These are phyloP conservation scores for Wickerhamomyces alni DNA, from an alignment of 805 yeast genomes.

Conservation along the genomic window DNA sequence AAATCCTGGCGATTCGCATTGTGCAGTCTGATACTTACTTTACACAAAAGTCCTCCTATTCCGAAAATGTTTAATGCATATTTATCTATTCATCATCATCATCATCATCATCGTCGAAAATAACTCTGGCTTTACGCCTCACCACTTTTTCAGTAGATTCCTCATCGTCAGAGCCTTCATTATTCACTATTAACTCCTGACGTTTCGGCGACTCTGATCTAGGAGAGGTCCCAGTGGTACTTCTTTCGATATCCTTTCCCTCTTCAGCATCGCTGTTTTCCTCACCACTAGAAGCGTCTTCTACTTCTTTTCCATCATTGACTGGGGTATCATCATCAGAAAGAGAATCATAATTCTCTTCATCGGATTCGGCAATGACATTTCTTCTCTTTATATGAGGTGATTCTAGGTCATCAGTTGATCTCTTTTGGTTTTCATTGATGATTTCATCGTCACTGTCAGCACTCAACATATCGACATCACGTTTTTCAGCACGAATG, in stretches of 20 bases:
- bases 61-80: not conserved
- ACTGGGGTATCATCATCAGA: not conserved
- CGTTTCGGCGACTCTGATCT: too few species aligned
- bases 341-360: constrained; percentile 1
- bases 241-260: too few species aligned
- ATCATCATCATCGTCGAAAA: constrained; percentile 13
- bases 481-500: too few species aligned
- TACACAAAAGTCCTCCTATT: too few species aligned
- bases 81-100: constrained; percentile 1
- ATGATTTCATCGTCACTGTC: not conserved
- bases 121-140: constrained; percentile 4
- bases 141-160: not conserved
- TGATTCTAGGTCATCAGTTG: constrained; percentile 4
- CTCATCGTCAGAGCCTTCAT: constrained; percentile 3
- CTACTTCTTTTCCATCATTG: too few species aligned
- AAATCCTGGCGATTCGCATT: constrained; percentile 14
- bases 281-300: too few species aligned
- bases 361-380: not conserved
- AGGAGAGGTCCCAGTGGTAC: too few species aligned
- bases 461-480: too few species aligned
- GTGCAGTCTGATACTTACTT: constrained; percentile 8
- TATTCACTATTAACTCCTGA: too few species aligned
- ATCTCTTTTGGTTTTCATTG: constrained; percentile 1
- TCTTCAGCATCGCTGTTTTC: too few species aligned
- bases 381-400: constrained; percentile 5